These are phyloP conservation scores for Cyberlindnera mycetangii DNA, from an alignment of 805 yeast species.

Conservation along the genomic window DNA sequence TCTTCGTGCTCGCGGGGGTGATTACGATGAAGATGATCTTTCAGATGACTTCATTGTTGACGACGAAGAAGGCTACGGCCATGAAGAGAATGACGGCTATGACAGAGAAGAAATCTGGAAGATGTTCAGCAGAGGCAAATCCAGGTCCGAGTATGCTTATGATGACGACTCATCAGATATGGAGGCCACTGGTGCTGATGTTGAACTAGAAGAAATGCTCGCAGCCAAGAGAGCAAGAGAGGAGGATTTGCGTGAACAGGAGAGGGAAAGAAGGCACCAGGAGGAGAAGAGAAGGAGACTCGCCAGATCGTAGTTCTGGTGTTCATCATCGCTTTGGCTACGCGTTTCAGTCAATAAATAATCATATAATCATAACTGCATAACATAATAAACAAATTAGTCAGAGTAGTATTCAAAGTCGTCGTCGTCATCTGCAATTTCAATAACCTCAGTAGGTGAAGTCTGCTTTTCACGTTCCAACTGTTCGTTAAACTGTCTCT, in stretches of 20 bases:
- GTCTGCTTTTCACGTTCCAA: slow-evolving; percentile 10
- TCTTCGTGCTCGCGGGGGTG: slow-evolving; percentile 22
- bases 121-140: slow-evolving; percentile 66
- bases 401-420: slow-evolving; percentile 40
- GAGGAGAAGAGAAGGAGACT: slow-evolving; percentile 46
- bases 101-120: slow-evolving; percentile 90
- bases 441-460: slow-evolving; percentile 1
- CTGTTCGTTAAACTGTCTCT: slow-evolving; percentile 14
- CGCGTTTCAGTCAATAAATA: not conserved
- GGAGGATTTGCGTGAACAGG: slow-evolving; percentile 76
- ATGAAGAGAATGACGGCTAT: slow-evolving; percentile 42
- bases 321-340: not conserved
- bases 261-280: slow-evolving; percentile 48
- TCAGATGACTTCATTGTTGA: slow-evolving; percentile 55
- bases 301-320: slow-evolving; percentile 7
- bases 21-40: slow-evolving; percentile 39
- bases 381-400: slow-evolving; percentile 8
- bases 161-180: slow-evolving; percentile 60
- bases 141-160: slow-evolving; percentile 43
- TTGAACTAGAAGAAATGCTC: slow-evolving; percentile 74
- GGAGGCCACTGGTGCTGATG: slow-evolving; percentile 94
- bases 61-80: slow-evolving; percentile 29
- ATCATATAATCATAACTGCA: not conserved
- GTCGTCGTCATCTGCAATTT: slow-evolving; percentile 32
- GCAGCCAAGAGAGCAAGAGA: slow-evolving; percentile 65